These are phyloP conservation scores for Phaeodactylum tricornutum DNA, from an alignment of 108 stramenopile species.

Conservation along the genomic window DNA sequence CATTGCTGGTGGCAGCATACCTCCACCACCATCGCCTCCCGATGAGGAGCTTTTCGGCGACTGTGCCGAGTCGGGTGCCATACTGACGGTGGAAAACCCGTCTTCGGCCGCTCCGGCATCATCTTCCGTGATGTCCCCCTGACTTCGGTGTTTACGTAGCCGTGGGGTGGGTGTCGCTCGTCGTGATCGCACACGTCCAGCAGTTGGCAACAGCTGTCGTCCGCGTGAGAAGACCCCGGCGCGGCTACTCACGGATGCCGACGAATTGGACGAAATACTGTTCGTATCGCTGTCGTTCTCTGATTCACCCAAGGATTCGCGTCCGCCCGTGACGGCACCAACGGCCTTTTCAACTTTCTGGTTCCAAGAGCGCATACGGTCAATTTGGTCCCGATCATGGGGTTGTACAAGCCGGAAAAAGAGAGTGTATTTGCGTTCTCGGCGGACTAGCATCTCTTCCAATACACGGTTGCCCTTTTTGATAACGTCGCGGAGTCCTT, in stretches of 20 bases:
- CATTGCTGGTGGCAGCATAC: neutral
- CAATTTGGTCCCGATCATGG: slow-evolving; percentile 41
- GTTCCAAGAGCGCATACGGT: slow-evolving; percentile 67
- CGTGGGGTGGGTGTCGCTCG: slow-evolving; percentile 74
- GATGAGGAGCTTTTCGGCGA: slow-evolving; percentile 5
- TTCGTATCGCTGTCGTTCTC: slow-evolving; percentile 27
- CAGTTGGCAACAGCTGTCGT: slow-evolving; percentile 60
- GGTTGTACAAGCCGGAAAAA: slow-evolving; percentile 62
- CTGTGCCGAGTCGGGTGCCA: too few species aligned
- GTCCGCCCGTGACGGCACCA: slow-evolving; percentile 47
- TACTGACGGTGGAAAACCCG: slow-evolving; percentile 20
- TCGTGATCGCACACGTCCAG: slow-evolving; percentile 66
- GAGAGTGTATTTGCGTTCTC: slow-evolving; percentile 71
- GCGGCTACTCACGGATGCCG: slow-evolving; percentile 23
- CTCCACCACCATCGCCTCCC: slow-evolving; percentile 4
- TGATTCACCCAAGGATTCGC: slow-evolving; percentile 9
- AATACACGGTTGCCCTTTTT: slow-evolving; percentile 80
- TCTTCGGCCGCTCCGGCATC: slow-evolving; percentile 24
- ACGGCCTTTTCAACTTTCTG: slow-evolving; percentile 73
- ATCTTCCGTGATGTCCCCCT: slow-evolving; percentile 10
- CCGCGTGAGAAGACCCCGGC: slow-evolving; percentile 55
- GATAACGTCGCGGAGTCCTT: slow-evolving; percentile 75
- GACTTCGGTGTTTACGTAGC: slow-evolving; percentile 23
- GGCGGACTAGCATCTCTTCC: slow-evolving; percentile 66
- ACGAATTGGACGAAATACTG: slow-evolving; percentile 23